These are phyloP conservation scores for Populus nigra DNA, from an alignment of 345 rosid species.

Conservation along the genomic window DNA sequence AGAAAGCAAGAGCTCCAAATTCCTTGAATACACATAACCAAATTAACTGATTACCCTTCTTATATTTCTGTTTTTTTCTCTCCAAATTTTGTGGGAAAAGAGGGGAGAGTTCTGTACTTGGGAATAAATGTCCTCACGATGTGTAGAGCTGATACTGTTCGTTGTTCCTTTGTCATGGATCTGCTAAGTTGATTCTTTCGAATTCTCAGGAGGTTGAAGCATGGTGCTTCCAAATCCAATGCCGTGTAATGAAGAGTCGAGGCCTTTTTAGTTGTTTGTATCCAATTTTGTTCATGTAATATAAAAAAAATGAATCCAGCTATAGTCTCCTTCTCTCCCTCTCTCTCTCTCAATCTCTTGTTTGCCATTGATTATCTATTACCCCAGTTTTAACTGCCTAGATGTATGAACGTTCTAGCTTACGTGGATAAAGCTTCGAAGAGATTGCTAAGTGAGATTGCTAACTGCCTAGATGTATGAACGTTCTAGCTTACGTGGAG, in stretches of 20 bases:
- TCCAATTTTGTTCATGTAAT: not conserved
- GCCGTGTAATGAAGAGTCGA: not conserved
- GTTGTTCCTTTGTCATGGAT: not conserved
- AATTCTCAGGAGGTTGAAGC: constrained; percentile 2
- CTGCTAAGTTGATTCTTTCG: constrained; percentile 13
- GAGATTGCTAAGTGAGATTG: too few relatives aligned
- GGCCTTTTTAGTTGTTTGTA: constrained; percentile 10
- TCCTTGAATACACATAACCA: constrained; percentile 6
- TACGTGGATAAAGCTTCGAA: not conserved
- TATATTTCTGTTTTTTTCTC: not conserved
- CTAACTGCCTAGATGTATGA: not conserved
- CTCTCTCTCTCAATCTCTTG: too few relatives aligned
- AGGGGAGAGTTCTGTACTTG: not conserved
- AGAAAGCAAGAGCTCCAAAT: constrained; percentile 13
- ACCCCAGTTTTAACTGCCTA: not conserved
- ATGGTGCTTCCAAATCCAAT: not conserved
- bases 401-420: not conserved
- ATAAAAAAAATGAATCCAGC: not conserved
- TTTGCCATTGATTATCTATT: not conserved
- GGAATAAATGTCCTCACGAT: constrained; percentile 7
- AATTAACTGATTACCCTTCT: not conserved
- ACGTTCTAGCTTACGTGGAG: not conserved
- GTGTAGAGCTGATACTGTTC: constrained; percentile 14
- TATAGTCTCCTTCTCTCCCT: not conserved
- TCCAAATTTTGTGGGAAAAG: not conserved